Evolutionary conservation across 345 rosid genomes (phyloP).

Genomic region (Viola odorata): DNA sequence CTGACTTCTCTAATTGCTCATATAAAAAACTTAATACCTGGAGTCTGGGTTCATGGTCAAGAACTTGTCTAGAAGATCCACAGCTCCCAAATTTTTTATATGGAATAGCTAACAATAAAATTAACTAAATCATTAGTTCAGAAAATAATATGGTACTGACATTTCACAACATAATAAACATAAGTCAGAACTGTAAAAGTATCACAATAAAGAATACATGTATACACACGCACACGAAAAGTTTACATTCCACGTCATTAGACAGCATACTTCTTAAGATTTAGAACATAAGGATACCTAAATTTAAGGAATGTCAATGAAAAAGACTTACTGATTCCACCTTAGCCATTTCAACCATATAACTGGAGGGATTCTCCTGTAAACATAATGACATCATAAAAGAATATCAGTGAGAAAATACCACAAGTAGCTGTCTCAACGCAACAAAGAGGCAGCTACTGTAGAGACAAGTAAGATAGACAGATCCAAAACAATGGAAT

Average conservation of each 20-base stretch:
- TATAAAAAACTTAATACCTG: slow-evolving; percentile 38
- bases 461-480: no score
- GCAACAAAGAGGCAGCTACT: no score
- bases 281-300: slow-evolving; percentile 7
- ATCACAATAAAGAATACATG: no score
- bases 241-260: no score
- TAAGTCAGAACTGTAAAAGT: background rate
- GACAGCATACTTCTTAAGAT: no score
- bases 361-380: slow-evolving; percentile 77
- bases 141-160: background rate
- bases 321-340: slow-evolving; percentile 65
- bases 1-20: background rate
- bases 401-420: slow-evolving; percentile 9
- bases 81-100: slow-evolving; percentile 65
- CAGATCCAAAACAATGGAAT: no score
- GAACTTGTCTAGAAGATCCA: slow-evolving; percentile 73
- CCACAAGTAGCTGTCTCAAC: background rate
- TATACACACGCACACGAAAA: no score
- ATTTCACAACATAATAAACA: background rate
- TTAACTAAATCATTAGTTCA: slow-evolving; percentile 18
- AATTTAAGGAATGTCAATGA: slow-evolving; percentile 10
- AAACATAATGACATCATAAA: slow-evolving; percentile 11
- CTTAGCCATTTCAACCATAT: slow-evolving; percentile 94
- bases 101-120: slow-evolving; percentile 56
- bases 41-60: slow-evolving; percentile 78